Conservation (phyloP, 129 eudicot species). For the Centrapalus pauciflorus region DNA sequence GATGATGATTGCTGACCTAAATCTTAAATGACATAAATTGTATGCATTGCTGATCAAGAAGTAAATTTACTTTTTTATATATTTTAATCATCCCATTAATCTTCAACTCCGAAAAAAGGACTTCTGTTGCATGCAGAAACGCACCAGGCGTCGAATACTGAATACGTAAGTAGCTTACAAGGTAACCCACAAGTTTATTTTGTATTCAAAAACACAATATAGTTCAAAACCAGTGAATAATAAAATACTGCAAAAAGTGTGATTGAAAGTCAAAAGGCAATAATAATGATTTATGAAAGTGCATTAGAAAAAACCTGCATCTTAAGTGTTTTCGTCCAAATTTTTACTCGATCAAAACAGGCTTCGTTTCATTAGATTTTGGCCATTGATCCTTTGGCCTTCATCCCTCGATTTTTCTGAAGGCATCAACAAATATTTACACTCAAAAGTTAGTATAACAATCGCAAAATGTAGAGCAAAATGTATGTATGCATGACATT, state of each 20-base stretch:
- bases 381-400: slow-evolving; percentile 22
- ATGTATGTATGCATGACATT: not conserved
- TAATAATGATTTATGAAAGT: not conserved
- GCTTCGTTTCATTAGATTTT: slow-evolving; percentile 17
- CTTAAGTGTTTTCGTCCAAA: not conserved
- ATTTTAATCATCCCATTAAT: too few species aligned
- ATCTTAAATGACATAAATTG: not conserved
- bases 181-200: too few species aligned
- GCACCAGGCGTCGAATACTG: too few species aligned
- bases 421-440: not conserved
- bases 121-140: too few species aligned
- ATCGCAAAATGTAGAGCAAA: not conserved
- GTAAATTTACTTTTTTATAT: too few species aligned
- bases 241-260: too few species aligned
- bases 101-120: too few species aligned
- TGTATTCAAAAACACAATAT: not conserved
- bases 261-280: not conserved
- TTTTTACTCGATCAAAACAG: slow-evolving; percentile 12
- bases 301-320: not conserved
- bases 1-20: slow-evolving; percentile 4
- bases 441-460: not conserved
- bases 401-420: slow-evolving; percentile 13
- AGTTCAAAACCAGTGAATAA: not conserved
- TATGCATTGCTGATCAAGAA: not conserved
- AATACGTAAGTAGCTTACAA: too few species aligned